Percentiles rank a stretch among this genome's conserved stretches.
Evolutionary conservation across 1,284 basidiomycete species (phyloP).

Genomic region (Rhodotorula sp.): DNA sequence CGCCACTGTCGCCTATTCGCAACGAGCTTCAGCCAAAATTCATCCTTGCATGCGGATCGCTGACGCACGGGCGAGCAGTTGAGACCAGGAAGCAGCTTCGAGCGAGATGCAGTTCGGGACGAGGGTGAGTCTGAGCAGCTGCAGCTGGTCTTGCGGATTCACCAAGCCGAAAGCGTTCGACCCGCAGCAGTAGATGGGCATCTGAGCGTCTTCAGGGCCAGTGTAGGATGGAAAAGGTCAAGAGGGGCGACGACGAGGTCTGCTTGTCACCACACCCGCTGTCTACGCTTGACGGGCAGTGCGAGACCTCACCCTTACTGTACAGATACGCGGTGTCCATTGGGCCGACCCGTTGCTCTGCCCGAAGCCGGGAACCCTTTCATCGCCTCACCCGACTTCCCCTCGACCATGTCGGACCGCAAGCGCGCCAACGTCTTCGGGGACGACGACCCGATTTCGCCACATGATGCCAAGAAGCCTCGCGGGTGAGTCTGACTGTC

Average conservation of each 20-base stretch:
- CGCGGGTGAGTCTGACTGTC: constrained; percentile 6
- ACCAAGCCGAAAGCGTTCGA: constrained; percentile 14
- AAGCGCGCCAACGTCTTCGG: constrained; percentile 31
- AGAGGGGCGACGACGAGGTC: not conserved
- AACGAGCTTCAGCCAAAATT: too few relatives aligned
- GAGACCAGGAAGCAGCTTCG: constrained; percentile 26
- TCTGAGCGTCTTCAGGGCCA: not conserved
- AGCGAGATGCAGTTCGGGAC: not conserved
- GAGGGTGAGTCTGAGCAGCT: not conserved
- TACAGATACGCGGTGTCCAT: not conserved
- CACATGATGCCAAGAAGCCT: constrained; percentile 20
- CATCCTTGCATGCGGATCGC: too few relatives aligned
- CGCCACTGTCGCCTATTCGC: not conserved
- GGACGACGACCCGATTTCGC: constrained; percentile 10
- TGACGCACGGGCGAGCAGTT: constrained; percentile 17
- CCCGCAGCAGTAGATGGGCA: constrained; percentile 23
- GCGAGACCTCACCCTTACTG: not conserved
- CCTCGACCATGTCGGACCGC: constrained; percentile 15
- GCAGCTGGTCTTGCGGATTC: not conserved
- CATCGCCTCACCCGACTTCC: not conserved
- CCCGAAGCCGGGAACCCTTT: not conserved
- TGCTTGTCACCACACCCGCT: not conserved
- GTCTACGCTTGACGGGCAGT: not conserved
- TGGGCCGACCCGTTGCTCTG: not conserved
- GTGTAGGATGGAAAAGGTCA: not conserved